A percentile compares a stretch with the other conserved stretches of the same genome.
phyloP scores from a whole-genome alignment of 2,329 filamentous ascomycete genomes.

The Aspergillus tanneri region DNA sequence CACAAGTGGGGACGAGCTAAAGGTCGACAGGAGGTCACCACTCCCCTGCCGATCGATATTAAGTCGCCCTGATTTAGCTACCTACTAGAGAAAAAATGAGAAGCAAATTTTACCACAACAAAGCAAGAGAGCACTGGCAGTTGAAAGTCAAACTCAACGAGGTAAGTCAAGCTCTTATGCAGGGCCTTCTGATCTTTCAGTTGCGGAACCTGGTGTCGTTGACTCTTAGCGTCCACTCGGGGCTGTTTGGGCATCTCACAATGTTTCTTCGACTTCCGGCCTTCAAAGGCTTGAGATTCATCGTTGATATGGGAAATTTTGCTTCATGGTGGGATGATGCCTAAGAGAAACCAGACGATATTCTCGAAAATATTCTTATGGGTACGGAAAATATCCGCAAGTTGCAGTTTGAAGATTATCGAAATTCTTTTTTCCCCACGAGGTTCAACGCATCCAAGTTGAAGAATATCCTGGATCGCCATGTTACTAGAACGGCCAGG shows the following conservation, averaged over 20 bases:
- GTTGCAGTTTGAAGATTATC: neutral
- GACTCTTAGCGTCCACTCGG: neutral
- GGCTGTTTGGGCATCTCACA: neutral
- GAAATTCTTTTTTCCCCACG: neutral
- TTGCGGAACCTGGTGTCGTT: neutral
- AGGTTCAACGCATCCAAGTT: neutral
- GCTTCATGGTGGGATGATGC: neutral
- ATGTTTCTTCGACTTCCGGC: neutral
- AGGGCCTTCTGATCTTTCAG: neutral
- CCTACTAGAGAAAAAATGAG: neutral
- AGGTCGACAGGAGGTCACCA: neutral
- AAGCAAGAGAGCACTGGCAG: neutral
- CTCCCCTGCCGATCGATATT: neutral
- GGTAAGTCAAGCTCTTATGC: neutral
- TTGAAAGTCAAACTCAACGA: neutral
- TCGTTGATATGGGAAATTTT: neutral
- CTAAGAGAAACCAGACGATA: neutral
- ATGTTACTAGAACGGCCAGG: neutral
- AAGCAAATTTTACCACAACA: neutral
- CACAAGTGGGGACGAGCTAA: neutral
- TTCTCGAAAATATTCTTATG: neutral
- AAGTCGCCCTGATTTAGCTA: neutral
- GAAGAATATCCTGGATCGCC: neutral
- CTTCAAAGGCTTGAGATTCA: neutral
- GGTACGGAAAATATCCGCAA: neutral